Percentiles rank a stretch among this genome's conserved stretches.
phyloP scores from a whole-genome alignment of 345 rosid genomes.

The Orychophragmus violaceus region DNA sequence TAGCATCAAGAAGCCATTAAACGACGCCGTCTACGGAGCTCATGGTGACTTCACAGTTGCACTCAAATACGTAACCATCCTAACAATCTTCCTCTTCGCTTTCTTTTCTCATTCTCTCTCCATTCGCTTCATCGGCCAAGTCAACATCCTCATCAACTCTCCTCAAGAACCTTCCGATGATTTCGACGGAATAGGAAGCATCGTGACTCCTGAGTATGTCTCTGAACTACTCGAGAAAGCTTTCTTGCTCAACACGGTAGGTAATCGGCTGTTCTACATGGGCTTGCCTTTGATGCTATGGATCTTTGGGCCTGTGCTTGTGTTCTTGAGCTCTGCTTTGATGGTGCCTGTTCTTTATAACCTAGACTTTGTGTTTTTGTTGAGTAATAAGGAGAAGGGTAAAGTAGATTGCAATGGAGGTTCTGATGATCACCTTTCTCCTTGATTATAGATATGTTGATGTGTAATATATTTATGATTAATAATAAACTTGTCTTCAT shows the following conservation, averaged over 20 bases:
- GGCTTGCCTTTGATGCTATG: conserved; percentile 75
- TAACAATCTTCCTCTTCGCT: conserved; percentile 70
- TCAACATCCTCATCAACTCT: conserved; percentile 65
- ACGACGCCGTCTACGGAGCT: conserved; percentile 66
- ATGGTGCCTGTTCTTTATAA: conserved; percentile 73
- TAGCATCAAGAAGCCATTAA: conserved; percentile 73
- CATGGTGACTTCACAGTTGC: conserved; percentile 88
- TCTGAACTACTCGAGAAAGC: conserved; percentile 62
- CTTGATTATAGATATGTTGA: not conserved
- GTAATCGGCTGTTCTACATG: conserved; percentile 76
- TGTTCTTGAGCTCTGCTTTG: conserved; percentile 49
- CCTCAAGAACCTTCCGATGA: conserved; percentile 39
- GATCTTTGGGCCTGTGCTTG: conserved; percentile 87
- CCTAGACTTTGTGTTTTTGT: conserved; percentile 50
- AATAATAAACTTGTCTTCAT: conserved; percentile 8
- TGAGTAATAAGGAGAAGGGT: conserved; percentile 19
- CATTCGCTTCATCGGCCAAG: conserved; percentile 78
- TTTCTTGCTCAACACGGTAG: conserved; percentile 60
- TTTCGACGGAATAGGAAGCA: conserved; percentile 19
- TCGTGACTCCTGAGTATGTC: conserved; percentile 50
- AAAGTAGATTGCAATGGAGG: conserved; percentile 30
- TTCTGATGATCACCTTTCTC: conserved; percentile 11
- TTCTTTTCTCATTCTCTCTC: conserved; percentile 82
- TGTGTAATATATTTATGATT: not conserved
- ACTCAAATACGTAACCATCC: conserved; percentile 66